Conservation (phyloP, 2,329 filamentous ascomycete genomes). For the Decorospora gaudefroyi region DNA sequence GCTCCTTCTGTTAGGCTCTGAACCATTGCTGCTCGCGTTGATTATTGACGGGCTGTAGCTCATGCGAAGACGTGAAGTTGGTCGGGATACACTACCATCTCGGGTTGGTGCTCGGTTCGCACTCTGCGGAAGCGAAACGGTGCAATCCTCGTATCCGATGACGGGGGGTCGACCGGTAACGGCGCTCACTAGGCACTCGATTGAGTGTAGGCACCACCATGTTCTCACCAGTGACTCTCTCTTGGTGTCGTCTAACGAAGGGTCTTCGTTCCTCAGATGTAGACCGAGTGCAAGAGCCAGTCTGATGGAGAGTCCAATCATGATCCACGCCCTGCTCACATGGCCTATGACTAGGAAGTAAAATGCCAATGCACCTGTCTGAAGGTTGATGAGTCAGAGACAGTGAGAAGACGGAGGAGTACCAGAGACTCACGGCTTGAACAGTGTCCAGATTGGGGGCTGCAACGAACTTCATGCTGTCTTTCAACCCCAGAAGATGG, state of each 20-base stretch:
- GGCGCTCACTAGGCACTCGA: conserved; percentile 46
- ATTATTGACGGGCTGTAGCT: conserved; percentile 5
- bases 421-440: conserved; percentile 41
- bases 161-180: conserved; percentile 49
- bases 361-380: conserved; percentile 32
- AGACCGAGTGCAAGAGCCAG: conserved; percentile 47
- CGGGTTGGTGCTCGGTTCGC: neutral
- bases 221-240: conserved; percentile 45
- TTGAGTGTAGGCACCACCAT: conserved; percentile 49
- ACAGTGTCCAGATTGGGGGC: conserved; percentile 47
- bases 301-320: conserved; percentile 46
- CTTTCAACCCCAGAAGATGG: conserved; percentile 28
- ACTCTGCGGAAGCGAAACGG: conserved; percentile 32
- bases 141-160: conserved; percentile 42
- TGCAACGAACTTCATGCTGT: conserved; percentile 26
- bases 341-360: conserved; percentile 37
- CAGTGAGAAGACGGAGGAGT: conserved; percentile 21
- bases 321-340: conserved; percentile 42
- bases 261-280: conserved; percentile 46
- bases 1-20: neutral
- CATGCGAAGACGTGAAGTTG: conserved; percentile 4
- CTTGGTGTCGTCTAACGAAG: conserved; percentile 19
- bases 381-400: conserved; percentile 3
- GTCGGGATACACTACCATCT: neutral
- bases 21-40: neutral